Base-by-base conservation (phyloP, 768 basidiomycete species). In the Rhodotorula toruloides region DNA sequence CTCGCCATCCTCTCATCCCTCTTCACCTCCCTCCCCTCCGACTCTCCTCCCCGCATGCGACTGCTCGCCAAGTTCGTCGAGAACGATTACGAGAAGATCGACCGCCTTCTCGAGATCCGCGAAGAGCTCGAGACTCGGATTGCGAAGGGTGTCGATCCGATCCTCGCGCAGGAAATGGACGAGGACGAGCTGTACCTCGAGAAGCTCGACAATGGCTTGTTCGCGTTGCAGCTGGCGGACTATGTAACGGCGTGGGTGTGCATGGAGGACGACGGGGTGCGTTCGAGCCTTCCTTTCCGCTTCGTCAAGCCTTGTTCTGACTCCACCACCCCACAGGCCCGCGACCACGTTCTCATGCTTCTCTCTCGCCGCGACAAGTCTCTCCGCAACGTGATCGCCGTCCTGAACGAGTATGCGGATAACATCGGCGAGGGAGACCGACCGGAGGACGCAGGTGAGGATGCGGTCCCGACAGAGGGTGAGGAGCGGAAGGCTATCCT, bases 211-310 rank as follows among this genome's bases (percentile, higher is more conserved):
- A 85, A 86, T 4, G 96, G 96, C 0, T 78, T 96, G 49, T 91
- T 89, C 75, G 88, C 87, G 3, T 78, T 98, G 13, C 94, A 98
- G 74, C 91, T 87, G 25, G 84, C 91, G 46, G 94, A 98, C 77
- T 97, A 93, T 73, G 88, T 97, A 65, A 78, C 97, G 44, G 91
- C 89, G 10, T 99, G 96, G 96, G 78, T 97, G 34, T 83, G 85
- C 61, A 93, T 97, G 92, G 96, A 99, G 78, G 94, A 98, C 73
- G 94, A 98, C 73, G 96, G 94, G 43, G 96, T 96, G 79, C 61
- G 89, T 65, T 47, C 29, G 0, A 3, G 17, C 8, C 25, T 17
- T 27, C 46, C 6, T 48, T 58, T 22, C n/a, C 42, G 27, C 40
- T 13, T 42, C 22, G 17, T 29, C n/a, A 10, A 40, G 40, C 12